Percentiles rank a stretch among this genome's conserved stretches.
Evolutionary conservation across 2,329 filamentous ascomycete species (phyloP).

Genomic region (Arthrobotrys megalospora): DNA sequence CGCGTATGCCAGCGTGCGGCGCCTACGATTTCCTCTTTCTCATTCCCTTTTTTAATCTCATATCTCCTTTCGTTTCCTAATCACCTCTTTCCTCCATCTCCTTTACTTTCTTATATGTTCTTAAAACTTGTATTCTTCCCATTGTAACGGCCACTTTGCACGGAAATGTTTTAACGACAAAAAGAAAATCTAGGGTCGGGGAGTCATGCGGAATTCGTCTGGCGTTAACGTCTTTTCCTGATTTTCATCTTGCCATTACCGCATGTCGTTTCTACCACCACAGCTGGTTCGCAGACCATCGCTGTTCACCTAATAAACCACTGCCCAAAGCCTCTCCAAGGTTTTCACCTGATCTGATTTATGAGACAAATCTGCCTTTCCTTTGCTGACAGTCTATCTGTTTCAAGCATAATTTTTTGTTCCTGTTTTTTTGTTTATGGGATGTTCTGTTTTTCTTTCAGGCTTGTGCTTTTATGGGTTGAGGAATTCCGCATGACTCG

Average conservation of each 20-base stretch:
- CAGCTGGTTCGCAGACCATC: slow-evolving; percentile 30
- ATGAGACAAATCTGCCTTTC: slow-evolving; percentile 29
- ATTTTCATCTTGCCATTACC: slow-evolving; percentile 20
- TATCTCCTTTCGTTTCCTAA: slow-evolving; percentile 25
- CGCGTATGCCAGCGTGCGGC: slow-evolving; percentile 17
- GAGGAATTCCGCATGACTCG: slow-evolving; percentile 61
- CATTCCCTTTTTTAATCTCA: slow-evolving; percentile 12
- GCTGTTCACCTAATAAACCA: slow-evolving; percentile 42
- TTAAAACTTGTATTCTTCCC: slow-evolving; percentile 59
- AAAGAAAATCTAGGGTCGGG: slow-evolving; percentile 61
- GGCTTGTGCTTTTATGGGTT: slow-evolving; percentile 47
- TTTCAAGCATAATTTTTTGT: slow-evolving; percentile 21
- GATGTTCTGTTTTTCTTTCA: slow-evolving; percentile 23
- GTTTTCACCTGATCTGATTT: slow-evolving; percentile 30
- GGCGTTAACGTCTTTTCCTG: slow-evolving; percentile 41
- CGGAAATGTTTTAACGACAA: slow-evolving; percentile 61
- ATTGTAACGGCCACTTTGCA: slow-evolving; percentile 60
- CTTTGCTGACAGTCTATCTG: slow-evolving; percentile 4
- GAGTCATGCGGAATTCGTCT: slow-evolving; percentile 61
- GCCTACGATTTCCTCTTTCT: slow-evolving; percentile 27
- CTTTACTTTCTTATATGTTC: slow-evolving; percentile 24
- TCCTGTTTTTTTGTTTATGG: slow-evolving; percentile 20
- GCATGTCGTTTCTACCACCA: slow-evolving; percentile 3
- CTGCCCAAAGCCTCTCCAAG: not conserved
- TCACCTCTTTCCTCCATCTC: slow-evolving; percentile 13